Evolutionary conservation across 78 protist genomes (phyloP).

Genomic region (Planoprotostelium fungivorum): DNA sequence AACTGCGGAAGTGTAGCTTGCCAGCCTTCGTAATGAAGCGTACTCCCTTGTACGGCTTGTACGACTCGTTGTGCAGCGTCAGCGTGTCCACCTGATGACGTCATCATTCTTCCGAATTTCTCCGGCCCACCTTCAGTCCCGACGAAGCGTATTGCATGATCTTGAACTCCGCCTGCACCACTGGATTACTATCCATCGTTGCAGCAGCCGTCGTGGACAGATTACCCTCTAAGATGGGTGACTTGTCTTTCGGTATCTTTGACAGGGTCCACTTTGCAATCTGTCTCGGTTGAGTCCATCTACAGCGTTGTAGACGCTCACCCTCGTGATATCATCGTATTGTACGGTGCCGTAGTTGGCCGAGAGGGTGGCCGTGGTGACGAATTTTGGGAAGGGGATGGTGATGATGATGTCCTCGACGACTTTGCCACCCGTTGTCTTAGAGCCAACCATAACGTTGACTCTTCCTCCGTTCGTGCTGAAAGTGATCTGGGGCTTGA

Average conservation of each 20-base stretch:
- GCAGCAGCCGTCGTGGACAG: constrained; percentile 5
- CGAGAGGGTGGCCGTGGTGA: constrained; percentile 33
- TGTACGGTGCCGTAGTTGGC: constrained; percentile 36
- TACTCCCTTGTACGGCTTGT: constrained; percentile 81
- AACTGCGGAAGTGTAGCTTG: constrained; percentile 66
- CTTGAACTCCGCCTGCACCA: neutral
- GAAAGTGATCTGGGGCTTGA: constrained; percentile 65
- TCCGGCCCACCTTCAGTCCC: constrained; percentile 9
- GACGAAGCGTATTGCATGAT: constrained; percentile 4
- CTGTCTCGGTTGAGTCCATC: neutral
- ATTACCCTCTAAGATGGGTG: constrained; percentile 46
- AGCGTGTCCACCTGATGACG: neutral
- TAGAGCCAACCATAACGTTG: constrained; percentile 36
- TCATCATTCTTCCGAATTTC: neutral
- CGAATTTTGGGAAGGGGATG: constrained; percentile 67
- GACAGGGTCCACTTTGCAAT: constrained; percentile 60
- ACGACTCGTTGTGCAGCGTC: constrained; percentile 34
- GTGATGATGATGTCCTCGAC: constrained; percentile 63
- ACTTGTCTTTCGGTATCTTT: constrained; percentile 53
- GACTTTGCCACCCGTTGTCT: constrained; percentile 5
- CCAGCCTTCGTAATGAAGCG: constrained; percentile 69
- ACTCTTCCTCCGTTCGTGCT: constrained; percentile 50
- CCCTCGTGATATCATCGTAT: constrained; percentile 60
- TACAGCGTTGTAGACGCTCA: neutral
- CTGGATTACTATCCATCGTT: neutral